Evolutionary conservation across 139 green algal genomes (phyloP), one percentile per base, ranked within the genome.

Genomic region (Micromonas pusilla): DNA sequence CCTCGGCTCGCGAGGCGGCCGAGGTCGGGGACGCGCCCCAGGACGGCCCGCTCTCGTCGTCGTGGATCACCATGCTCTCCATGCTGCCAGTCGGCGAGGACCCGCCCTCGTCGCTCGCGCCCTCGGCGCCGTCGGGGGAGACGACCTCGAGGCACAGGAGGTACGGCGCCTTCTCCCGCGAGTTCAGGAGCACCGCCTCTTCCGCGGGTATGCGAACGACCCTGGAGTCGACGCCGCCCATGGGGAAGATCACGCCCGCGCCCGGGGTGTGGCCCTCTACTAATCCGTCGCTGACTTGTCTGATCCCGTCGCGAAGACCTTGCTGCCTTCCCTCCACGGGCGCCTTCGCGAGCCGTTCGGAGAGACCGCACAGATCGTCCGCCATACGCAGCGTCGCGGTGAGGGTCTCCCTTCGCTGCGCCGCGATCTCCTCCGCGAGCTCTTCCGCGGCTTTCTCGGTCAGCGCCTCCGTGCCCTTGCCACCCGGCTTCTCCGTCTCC

Each of bases 161-260:
- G 83, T 96, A 97, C 0, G 92, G 92, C 4, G 90, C 91, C 85
- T 91, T 94, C 9, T 96, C 91, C 32, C 93, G 83, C 19, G 86
- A 94, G 83, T 96, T 97, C 19, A 98, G 86, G 25, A 99, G 85
- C 30, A 88, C 83, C 3, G 89, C 88, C 78, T 98, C 94, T 32
- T 90, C 85, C 0, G 84, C 82, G 0, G 88, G 79, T 28, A 99
- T 84, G 21, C 93, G 85, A 67, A 99, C 84, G 39, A 99, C 90
- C 26, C 92, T 84, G 71, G 92, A 16, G 31, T 28, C 87, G 28
- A 87, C 79, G 28, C 80, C 81, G 19, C 91, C 89, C 86, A 97
- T 91, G 19, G 94, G 92, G 68, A 91, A 96, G 86, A 91, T 93
- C 37, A 97, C 90, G 60, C 71, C 62, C 25, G 36, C 66, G 0